Evolutionary conservation across 2,329 filamentous ascomycete genomes (phyloP).

Genomic region (Aphanocladium album): DNA sequence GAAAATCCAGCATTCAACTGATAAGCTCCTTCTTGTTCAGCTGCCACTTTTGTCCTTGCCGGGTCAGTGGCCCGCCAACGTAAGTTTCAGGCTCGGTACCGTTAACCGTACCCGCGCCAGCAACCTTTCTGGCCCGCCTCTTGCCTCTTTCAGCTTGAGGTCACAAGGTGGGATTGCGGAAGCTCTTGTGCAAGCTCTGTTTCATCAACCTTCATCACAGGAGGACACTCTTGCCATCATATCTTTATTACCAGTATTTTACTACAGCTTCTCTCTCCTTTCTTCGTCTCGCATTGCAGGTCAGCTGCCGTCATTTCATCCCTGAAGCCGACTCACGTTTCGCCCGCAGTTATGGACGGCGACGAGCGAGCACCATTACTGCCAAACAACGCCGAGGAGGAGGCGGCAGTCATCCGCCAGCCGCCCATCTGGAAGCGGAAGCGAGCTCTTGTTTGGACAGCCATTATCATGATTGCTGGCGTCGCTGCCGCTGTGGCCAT

Average conservation of each 20-base stretch:
- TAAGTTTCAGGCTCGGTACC: neutral
- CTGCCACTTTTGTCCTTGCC: too few species aligned
- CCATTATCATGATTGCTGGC: neutral
- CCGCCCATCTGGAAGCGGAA: constrained; percentile 9
- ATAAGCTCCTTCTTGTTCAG: too few species aligned
- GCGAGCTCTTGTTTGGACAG: neutral
- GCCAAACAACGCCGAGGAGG: constrained; percentile 4
- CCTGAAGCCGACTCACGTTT: neutral
- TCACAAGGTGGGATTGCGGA: neutral
- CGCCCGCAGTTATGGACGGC: constrained; percentile 4
- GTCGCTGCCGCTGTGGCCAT: neutral
- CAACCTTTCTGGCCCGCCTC: neutral
- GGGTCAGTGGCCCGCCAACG: too few species aligned
- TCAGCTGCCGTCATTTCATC: neutral
- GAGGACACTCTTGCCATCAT: neutral
- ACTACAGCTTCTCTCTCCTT: neutral
- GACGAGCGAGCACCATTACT: constrained; percentile 5
- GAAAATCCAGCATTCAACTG: too few species aligned
- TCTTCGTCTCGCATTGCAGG: neutral
- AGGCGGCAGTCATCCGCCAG: neutral
- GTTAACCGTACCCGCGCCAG: neutral
- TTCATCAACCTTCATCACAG: neutral
- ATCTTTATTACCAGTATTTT: neutral
- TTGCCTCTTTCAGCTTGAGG: neutral
- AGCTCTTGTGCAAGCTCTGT: neutral